These are phyloP conservation scores for Sclerotinia nivalis DNA, from an alignment of 2,329 filamentous ascomycete genomes.

Conservation along the genomic window DNA sequence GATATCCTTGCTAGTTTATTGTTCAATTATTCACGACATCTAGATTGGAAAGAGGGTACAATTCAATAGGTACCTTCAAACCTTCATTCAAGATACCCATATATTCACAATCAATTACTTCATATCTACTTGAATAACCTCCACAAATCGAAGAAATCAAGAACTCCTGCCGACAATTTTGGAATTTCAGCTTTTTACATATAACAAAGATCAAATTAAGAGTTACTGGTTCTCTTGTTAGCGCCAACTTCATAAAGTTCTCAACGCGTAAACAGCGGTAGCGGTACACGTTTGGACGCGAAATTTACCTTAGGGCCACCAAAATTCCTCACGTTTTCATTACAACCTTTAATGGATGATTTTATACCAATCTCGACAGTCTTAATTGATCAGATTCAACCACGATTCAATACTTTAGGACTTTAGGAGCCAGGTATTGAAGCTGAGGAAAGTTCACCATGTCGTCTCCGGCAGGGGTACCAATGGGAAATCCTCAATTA, in stretches of 20 bases:
- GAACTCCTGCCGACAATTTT: not conserved
- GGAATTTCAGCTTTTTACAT: not conserved
- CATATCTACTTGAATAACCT: not conserved
- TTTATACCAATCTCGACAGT: conserved; percentile 27
- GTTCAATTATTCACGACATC: conserved; percentile 8
- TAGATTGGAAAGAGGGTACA: not conserved
- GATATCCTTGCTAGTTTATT: not conserved
- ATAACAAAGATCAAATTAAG: conserved; percentile 18
- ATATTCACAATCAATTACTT: not conserved
- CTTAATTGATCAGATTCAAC: conserved; percentile 26
- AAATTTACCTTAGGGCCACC: conserved; percentile 31
- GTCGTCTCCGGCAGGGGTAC: conserved; percentile 35
- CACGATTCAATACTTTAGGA: conserved; percentile 26
- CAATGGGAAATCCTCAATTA: conserved; percentile 23
- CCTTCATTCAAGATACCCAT: not conserved
- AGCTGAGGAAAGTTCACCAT: conserved; percentile 33
- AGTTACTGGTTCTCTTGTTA: conserved; percentile 20
- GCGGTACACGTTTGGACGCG: conserved; percentile 30
- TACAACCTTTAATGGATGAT: conserved; percentile 30
- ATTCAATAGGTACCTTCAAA: not conserved
- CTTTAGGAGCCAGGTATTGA: conserved; percentile 29
- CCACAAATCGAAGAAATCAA: not conserved
- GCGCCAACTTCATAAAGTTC: conserved; percentile 25
- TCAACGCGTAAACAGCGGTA: conserved; percentile 22
- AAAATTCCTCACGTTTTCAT: conserved; percentile 26